Base-by-base conservation (phyloP, 176 grass and related monocot species). In the Raddia guianensis region DNA sequence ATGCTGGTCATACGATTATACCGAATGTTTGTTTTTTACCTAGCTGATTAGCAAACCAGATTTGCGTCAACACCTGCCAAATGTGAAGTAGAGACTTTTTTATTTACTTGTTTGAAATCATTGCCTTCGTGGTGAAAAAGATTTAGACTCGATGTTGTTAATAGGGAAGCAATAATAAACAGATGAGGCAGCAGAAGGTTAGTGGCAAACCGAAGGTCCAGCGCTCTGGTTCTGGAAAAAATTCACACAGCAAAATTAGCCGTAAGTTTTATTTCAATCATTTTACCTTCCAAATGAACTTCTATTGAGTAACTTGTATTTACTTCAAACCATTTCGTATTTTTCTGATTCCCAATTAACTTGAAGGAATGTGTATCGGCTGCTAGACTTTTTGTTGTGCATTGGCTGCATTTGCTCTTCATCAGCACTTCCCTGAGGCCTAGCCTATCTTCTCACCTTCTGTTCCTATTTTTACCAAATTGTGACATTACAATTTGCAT, bases 81-180 rank as follows among this genome's bases (percentile, higher is more conserved):
- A 49, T 37, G 7, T 19, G 9, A 67, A 79, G 57, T 2, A 12
- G 2, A n/a, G 3, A 58, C 7, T 80, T 63, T 1, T 40, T 75
- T 64, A 47, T 19, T 49, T 37, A 34, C 7, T 76, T 62, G 0
- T 77, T 82, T 0, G 45, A 34, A 74, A 43, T 45, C 3, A 33
- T 54, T 9, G 32, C 6, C 11, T 35, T 42, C 32, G 12, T 66
- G 48, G 56, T 87, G 34, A 62, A 81, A 82, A 63, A 44, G 0
- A 52, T 16, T 48, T 71, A 3, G 2, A 42, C 3, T 66, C 9
- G 37, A 59, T 47, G 18, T 64, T 78, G 12, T 74, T 56, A 19
- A 58, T 56, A 91, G 89, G 89, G 84, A 65, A 70, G 76, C 34
- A 59, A 43, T 34, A 83, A 58, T 75, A 87, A 80, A 80, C 75